Conservation (phyloP, 2,329 filamentous ascomycete species). For the Sphaerostilbella broomeana region DNA sequence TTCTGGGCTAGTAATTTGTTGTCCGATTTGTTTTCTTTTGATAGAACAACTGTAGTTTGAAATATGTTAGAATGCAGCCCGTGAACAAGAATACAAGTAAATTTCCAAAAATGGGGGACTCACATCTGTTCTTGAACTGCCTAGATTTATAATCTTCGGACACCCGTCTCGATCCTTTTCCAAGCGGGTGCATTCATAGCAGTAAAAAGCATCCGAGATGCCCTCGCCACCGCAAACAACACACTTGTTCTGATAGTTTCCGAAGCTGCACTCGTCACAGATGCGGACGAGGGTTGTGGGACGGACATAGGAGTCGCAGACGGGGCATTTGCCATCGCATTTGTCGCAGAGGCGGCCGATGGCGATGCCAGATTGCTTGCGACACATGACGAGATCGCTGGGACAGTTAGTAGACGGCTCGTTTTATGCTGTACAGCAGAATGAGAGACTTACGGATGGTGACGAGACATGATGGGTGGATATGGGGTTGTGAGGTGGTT, state of each 20-base stretch:
- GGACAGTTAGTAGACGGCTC: conserved; percentile 21
- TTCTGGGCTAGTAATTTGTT: conserved; percentile 44
- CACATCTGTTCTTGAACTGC: conserved; percentile 90
- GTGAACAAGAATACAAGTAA: conserved; percentile 34
- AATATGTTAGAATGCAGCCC: conserved; percentile 1
- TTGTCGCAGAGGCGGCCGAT: conserved; percentile 99
- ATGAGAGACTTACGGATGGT: conserved; percentile 83
- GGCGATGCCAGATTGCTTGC: conserved; percentile 94
- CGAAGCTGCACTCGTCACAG: conserved; percentile 98
- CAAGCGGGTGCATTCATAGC: conserved; percentile 93
- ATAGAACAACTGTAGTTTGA: conserved; percentile 47
- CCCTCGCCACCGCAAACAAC: conserved; percentile 97
- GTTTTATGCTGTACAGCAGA: conserved; percentile 1
- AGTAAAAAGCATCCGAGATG: conserved; percentile 98
- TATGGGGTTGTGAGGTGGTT: conserved; percentile 1
- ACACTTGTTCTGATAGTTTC: conserved; percentile 99
- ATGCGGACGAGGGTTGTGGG: conserved; percentile 96
- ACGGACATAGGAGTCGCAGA: conserved; percentile 98
- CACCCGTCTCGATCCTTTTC: conserved; percentile 97
- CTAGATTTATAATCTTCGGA: conserved; percentile 98
- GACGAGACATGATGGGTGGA: conserved; percentile 70
- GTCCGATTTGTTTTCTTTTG: conserved; percentile 61
- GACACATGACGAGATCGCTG: conserved; percentile 98
- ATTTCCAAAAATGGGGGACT: conserved; percentile 23
- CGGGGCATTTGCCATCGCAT: conserved; percentile 98